phyloP scores from a whole-genome alignment of 192 early-diverging fungal genomes.

The Thamnidium elegans region DNA sequence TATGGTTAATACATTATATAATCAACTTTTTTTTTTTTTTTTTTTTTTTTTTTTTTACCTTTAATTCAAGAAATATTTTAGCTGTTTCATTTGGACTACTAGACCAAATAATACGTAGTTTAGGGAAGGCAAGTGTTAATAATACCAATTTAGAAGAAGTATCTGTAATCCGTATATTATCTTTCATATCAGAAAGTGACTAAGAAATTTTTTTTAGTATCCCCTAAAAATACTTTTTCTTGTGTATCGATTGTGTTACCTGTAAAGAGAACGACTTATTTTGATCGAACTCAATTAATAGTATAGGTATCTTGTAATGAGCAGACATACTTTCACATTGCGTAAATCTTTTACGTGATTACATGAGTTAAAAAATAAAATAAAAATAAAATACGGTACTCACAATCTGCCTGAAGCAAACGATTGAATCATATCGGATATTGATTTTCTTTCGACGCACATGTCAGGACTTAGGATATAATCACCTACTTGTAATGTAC shows the following conservation, averaged over 20 bases:
- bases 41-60: conserved; percentile 47
- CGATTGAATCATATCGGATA: conserved; percentile 83
- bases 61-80: conserved; percentile 88
- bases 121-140: conserved; percentile 80
- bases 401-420: conserved; percentile 82
- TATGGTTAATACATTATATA: conserved; percentile 5
- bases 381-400: conserved; percentile 18
- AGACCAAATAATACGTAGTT: conserved; percentile 84
- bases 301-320: conserved; percentile 73
- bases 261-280: conserved; percentile 78
- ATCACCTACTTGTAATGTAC: conserved; percentile 90
- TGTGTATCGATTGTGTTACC: conserved; percentile 35
- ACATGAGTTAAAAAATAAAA: not conserved
- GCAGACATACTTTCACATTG: conserved; percentile 88
- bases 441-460: conserved; percentile 90
- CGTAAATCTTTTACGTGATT: conserved; percentile 49
- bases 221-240: conserved; percentile 23
- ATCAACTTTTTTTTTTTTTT: not conserved
- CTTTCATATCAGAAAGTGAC: conserved; percentile 35
- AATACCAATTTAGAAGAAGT: conserved; percentile 74
- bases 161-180: conserved; percentile 57
- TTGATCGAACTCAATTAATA: conserved; percentile 92
- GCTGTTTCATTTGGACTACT: conserved; percentile 81
- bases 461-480: conserved; percentile 85
- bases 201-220: not conserved